Evolutionary conservation across 805 yeast species (phyloP).

Genomic region (Yamadazyma akitaensis): DNA sequence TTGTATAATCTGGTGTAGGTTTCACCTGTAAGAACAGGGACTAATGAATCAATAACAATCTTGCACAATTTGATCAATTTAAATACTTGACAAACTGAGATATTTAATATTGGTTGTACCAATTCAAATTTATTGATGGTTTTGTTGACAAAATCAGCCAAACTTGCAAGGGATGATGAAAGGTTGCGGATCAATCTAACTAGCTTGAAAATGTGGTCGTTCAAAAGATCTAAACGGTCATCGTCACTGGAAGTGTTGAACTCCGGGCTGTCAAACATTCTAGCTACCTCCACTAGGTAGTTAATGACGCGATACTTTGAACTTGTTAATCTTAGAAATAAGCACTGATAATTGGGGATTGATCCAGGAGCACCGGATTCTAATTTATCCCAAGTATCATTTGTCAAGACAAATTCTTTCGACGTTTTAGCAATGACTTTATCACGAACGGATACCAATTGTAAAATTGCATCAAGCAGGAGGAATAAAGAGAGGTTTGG

Average conservation of each 20-base stretch:
- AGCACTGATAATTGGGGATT: neutral
- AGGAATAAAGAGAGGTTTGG: slow-evolving; percentile 14
- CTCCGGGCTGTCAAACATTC: slow-evolving; percentile 4
- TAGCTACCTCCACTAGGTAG: slow-evolving; percentile 33
- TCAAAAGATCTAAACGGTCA: slow-evolving; percentile 19
- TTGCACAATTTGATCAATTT: slow-evolving; percentile 35
- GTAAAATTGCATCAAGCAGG: slow-evolving; percentile 12
- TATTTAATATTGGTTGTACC: slow-evolving; percentile 28
- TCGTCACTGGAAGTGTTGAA: slow-evolving; percentile 16
- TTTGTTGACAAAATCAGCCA: slow-evolving; percentile 27
- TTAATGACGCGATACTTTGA: slow-evolving; percentile 36
- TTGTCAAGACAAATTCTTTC: neutral
- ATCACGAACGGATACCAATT: slow-evolving; percentile 17
- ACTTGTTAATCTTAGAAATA: slow-evolving; percentile 25
- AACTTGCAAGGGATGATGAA: slow-evolving; percentile 23
- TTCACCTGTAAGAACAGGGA: slow-evolving; percentile 21
- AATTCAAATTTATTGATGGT: slow-evolving; percentile 11
- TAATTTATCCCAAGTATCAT: slow-evolving; percentile 8
- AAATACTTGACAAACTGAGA: slow-evolving; percentile 31
- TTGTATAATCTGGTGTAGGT: slow-evolving; percentile 28
- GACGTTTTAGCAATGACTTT: slow-evolving; percentile 2
- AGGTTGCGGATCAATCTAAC: slow-evolving; percentile 36
- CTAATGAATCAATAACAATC: slow-evolving; percentile 27
- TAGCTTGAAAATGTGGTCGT: slow-evolving; percentile 40
- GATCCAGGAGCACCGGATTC: slow-evolving; percentile 7